These are phyloP conservation scores for Carex kokanica DNA, from an alignment of 176 grass and related monocot species.

Conservation along the genomic window DNA sequence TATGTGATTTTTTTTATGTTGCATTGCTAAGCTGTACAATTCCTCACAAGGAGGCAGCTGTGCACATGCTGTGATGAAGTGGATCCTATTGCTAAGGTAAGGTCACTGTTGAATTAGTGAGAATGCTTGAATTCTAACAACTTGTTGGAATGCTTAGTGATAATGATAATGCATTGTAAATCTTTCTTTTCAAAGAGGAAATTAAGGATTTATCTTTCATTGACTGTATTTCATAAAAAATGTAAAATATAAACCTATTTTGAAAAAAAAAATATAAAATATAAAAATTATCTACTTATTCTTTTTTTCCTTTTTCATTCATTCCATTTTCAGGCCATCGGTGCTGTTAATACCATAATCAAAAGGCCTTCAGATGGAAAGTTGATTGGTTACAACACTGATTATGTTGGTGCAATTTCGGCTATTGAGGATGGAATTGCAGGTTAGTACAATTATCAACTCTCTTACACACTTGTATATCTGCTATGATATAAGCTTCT, in stretches of 20 bases:
- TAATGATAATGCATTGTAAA: conserved; percentile 14
- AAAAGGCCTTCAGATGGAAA: conserved; percentile 67
- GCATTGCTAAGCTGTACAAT: conserved; percentile 70
- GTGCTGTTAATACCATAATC: conserved; percentile 95
- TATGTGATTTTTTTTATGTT: conserved; percentile 25
- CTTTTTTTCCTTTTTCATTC: conserved; percentile 6
- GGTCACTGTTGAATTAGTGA: conserved; percentile 15
- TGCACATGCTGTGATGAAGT: conserved; percentile 88
- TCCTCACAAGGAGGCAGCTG: conserved; percentile 87
- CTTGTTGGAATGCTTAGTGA: not conserved
- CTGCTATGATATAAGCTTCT: not conserved
- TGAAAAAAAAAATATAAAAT: not conserved
- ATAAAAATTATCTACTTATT: conserved; percentile 10
- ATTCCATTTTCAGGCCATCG: conserved; percentile 57
- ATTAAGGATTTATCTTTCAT: not conserved
- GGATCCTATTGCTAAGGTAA: conserved; percentile 89
- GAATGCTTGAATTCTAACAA: not conserved
- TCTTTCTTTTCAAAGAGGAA: not conserved
- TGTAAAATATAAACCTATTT: not conserved
- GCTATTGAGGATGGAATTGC: conserved; percentile 98
- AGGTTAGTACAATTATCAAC: conserved; percentile 48
- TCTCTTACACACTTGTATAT: conserved; percentile 4
- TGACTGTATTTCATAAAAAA: conserved; percentile 4
- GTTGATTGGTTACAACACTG: conserved; percentile 93
- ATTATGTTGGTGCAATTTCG: conserved; percentile 97